Evolutionary conservation across 2,329 filamentous ascomycete genomes (phyloP), one percentile per base, ranked within the genome.

Genomic region (Colletotrichum cereale): DNA sequence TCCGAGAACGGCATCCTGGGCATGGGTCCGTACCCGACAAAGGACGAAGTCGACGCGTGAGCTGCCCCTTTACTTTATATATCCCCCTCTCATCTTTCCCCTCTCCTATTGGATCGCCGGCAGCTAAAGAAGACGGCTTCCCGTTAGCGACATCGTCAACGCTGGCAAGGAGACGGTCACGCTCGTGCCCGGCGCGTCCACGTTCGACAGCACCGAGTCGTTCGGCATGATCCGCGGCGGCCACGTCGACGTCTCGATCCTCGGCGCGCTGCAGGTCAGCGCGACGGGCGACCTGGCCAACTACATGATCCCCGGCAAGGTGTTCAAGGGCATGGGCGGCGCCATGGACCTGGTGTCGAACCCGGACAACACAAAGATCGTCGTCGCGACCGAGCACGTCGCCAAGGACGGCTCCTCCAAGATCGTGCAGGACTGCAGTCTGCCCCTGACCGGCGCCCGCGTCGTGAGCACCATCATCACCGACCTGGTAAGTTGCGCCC

Each of bases 151-250:
- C 76, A 89, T 95, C 73, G 92, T 96, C 83, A 97, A 96, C 76
- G 94, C 94, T 0, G 93, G 94, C 68, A 97, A 97, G 79, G 93
- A 97, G 80, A 97, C 93, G 0, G 93, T 95, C 0, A 96, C 94
- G 0, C 86, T 96, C 0, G 83, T 94, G 0, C 91, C 92, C 0
- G 94, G 94, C 1, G 93, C 93, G 0, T 88, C 91, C 0, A 92
- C 90, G 12, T 97, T 96, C 76, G 93, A 94, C 79, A 93, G 90
- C 55, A 88, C 92, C 73, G 94, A 96, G 81, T 95, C 92, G 1
- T 97, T 97, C 77, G 90, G 89, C 75, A 96, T 96, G 94, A 97
- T 97, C 75, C 89, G 94, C 14, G 92, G 93, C 62, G 94, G 94
- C 0, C 93, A 95, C 77, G 91, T 97, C 52, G 91, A 97, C 77